Evolutionary conservation across 139 green algal species (phyloP).

Genomic region (Diplosphaera chodatii): DNA sequence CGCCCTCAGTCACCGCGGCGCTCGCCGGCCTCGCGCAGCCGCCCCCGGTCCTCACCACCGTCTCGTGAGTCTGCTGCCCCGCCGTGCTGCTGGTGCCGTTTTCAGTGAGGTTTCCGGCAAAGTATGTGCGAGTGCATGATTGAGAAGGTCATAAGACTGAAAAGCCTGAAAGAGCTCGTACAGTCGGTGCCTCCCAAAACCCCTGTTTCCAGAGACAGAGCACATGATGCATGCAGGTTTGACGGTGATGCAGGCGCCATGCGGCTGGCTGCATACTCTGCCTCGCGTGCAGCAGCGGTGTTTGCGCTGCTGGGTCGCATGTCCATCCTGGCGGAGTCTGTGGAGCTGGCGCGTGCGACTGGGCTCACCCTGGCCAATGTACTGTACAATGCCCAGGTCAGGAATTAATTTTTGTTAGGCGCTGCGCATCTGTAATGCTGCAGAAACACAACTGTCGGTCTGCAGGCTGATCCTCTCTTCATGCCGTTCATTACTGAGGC

Average conservation of each 20-base stretch:
- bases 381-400: constrained; percentile 52
- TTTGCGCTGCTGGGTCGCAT: constrained; percentile 48
- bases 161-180: no score
- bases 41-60: not conserved
- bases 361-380: constrained; percentile 65
- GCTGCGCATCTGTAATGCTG: no score
- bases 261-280: constrained; percentile 25
- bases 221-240: not conserved
- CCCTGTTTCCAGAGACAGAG: no score
- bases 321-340: constrained; percentile 59
- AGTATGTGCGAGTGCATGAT: no score
- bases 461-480: no score
- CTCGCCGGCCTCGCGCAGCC: constrained; percentile 10
- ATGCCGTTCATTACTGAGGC: no score
- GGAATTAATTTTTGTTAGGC: no score
- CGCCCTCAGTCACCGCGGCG: constrained; percentile 12
- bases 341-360: constrained; percentile 77
- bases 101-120: no score
- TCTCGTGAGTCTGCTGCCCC: constrained; percentile 13
- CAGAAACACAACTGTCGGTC: no score
- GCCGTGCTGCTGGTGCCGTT: not conserved
- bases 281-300: constrained; percentile 34
- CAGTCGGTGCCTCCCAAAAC: no score
- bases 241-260: not conserved
- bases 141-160: no score